Conservation (phyloP, 2,329 filamentous ascomycete genomes). For the Hypoxylon sp. region DNA sequence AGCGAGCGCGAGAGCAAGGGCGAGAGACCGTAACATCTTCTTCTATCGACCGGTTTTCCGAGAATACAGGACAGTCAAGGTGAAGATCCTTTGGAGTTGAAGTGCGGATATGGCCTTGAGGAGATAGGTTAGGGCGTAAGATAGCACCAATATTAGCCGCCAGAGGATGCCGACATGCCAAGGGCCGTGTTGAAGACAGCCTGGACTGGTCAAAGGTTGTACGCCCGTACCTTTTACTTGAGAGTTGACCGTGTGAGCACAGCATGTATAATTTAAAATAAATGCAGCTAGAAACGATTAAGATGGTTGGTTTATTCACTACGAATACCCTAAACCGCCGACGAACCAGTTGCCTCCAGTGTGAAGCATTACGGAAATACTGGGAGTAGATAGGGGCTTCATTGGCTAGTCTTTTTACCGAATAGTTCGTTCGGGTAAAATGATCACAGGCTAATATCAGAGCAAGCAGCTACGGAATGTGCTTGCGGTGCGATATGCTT, state of each 20-base stretch:
- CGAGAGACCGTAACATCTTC: constrained; percentile 37
- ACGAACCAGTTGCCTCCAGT: background rate
- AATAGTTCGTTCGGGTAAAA: background rate
- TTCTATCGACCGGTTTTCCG: background rate
- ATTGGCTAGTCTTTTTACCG: background rate
- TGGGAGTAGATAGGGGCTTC: background rate
- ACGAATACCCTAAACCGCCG: background rate
- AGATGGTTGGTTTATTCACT: background rate
- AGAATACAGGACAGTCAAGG: background rate
- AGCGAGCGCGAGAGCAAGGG: constrained; percentile 30
- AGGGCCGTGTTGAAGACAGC: background rate
- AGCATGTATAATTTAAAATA: background rate
- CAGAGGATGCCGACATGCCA: background rate
- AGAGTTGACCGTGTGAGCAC: background rate
- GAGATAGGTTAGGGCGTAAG: background rate
- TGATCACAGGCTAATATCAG: background rate
- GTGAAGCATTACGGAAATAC: background rate
- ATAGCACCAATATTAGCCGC: background rate
- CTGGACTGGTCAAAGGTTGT: background rate
- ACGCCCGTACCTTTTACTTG: too few species aligned
- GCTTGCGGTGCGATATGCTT: background rate
- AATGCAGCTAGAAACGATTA: background rate
- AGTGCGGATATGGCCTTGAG: background rate
- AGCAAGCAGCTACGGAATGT: background rate
- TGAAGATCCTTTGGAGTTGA: background rate